Percentiles rank a stretch among this genome's conserved stretches.
phyloP scores from a whole-genome alignment of 1,284 basidiomycete species.

The Ceratobasidium sp. region DNA sequence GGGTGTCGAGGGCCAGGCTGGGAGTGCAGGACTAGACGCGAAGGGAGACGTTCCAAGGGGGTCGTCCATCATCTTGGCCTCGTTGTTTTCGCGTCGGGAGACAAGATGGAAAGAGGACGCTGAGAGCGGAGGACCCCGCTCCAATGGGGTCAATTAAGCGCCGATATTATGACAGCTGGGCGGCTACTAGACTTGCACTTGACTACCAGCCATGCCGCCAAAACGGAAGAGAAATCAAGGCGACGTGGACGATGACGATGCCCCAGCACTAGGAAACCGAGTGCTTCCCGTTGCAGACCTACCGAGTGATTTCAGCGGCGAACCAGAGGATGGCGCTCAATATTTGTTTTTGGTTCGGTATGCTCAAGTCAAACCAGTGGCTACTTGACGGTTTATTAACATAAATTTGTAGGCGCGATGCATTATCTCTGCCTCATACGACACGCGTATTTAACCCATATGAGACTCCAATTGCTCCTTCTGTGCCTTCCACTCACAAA shows the following conservation, averaged over 20 bases:
- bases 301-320: constrained; percentile 42
- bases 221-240: constrained; percentile 16
- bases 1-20: constrained; percentile 33
- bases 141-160: constrained; percentile 19
- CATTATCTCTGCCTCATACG: constrained; percentile 33
- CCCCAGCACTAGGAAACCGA: constrained; percentile 29
- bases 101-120: neutral
- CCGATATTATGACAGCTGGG: constrained; percentile 5
- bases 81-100: neutral
- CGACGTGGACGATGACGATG: constrained; percentile 4
- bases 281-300: constrained; percentile 46
- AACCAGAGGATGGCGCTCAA: constrained; percentile 44
- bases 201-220: neutral
- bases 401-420: constrained; percentile 36
- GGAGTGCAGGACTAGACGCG: constrained; percentile 17
- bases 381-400: neutral
- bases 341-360: constrained; percentile 46
- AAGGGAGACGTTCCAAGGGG: constrained; percentile 36
- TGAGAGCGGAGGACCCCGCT: neutral
- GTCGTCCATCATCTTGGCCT: constrained; percentile 34
- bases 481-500: neutral
- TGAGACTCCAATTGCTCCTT: neutral
- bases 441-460: constrained; percentile 43
- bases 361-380: constrained; percentile 2
- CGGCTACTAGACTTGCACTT: neutral